phyloP scores from a whole-genome alignment of 495 filamentous ascomycete species.

The Podospora didyma region DNA sequence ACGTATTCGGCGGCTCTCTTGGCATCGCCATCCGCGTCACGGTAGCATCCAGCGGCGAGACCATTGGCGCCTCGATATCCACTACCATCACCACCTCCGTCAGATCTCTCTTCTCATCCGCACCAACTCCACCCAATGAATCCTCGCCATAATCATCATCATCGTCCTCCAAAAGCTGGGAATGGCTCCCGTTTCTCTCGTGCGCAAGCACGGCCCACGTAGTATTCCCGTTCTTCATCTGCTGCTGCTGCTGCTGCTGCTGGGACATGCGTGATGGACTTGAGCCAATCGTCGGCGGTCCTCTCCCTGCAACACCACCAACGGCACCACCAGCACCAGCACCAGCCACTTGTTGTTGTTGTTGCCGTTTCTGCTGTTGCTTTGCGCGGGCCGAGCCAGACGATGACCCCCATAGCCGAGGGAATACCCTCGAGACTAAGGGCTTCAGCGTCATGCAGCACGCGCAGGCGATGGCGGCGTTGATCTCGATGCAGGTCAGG shows the following conservation, averaged over 20 bases:
- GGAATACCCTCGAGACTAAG: constrained; percentile 19
- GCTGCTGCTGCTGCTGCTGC: not conserved
- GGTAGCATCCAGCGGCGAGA: not conserved
- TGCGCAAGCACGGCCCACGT: not conserved
- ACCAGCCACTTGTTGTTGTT: not conserved
- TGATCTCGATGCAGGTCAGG: constrained; percentile 30
- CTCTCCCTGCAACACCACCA: not conserved
- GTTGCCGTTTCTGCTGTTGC: no score
- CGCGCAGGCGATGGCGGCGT: constrained; percentile 33
- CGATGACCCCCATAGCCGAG: constrained; percentile 5
- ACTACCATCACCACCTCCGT: not conserved
- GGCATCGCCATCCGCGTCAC: not conserved
- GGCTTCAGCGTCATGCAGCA: constrained; percentile 31
- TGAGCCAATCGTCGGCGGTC: constrained; percentile 14
- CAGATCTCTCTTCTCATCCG: not conserved
- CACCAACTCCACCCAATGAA: not conserved
- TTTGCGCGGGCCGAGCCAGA: not conserved
- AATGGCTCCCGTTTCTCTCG: not conserved
- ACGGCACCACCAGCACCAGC: no score
- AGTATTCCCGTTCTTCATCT: not conserved
- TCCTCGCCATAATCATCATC: not conserved
- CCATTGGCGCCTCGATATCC: not conserved
- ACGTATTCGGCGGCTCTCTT: not conserved
- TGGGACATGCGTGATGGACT: constrained; percentile 2
- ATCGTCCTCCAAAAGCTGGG: not conserved